Evolutionary conservation across 352 stramenopile species (phyloP).

Genomic region (Globisporangium carolinianum): DNA sequence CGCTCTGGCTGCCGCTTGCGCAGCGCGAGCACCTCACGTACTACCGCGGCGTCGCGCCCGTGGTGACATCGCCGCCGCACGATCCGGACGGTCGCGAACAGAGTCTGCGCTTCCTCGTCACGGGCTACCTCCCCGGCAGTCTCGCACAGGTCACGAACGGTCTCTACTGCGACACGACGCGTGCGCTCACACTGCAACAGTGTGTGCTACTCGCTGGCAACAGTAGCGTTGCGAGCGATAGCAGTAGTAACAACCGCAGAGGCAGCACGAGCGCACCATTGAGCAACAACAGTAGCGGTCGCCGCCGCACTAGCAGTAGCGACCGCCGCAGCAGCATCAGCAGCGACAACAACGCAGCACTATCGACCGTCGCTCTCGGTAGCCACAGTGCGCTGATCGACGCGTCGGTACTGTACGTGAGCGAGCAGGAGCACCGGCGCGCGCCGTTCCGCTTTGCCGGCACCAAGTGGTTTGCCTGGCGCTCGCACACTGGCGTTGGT

Average conservation of each 20-base stretch:
- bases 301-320: neutral
- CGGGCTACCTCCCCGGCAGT: conserved; percentile 30
- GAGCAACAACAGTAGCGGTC: neutral
- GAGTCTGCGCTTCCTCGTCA: conserved; percentile 18
- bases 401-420: conserved; percentile 29
- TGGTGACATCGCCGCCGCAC: conserved; percentile 10
- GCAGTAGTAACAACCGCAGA: neutral
- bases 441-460: conserved; percentile 52
- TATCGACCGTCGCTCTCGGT: neutral
- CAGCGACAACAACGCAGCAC: neutral
- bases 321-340: neutral
- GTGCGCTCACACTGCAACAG: conserved; percentile 27
- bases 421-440: conserved; percentile 22
- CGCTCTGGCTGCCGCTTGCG: conserved; percentile 28
- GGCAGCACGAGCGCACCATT: neutral
- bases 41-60: conserved; percentile 14
- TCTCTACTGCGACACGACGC: conserved; percentile 36
- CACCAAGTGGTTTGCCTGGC: conserved; percentile 49
- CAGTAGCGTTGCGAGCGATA: neutral
- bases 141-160: conserved; percentile 30
- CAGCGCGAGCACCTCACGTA: conserved; percentile 34
- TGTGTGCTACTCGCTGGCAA: conserved; percentile 22
- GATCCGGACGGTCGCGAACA: neutral
- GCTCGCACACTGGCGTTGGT: conserved; percentile 14
- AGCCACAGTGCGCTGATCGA: conserved; percentile 16